phyloP scores from a whole-genome alignment of 192 early-diverging fungal species.

The Lunasporangiospora selenospora region DNA sequence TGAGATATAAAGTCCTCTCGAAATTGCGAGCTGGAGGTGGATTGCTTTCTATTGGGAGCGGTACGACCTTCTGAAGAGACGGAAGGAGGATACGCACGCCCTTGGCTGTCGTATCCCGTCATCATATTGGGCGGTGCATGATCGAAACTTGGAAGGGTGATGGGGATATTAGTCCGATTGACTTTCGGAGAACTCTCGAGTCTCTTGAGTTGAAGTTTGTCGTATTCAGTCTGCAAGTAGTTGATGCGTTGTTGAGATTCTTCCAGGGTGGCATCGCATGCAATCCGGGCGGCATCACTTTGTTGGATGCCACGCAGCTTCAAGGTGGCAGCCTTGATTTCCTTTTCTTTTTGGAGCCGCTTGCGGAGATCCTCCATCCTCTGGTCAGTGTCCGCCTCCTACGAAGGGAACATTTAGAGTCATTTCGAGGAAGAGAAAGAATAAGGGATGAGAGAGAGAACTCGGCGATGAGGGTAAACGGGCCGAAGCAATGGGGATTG shows the following conservation, averaged over 20 bases:
- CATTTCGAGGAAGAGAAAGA: no score
- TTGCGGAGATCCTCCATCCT: constrained; percentile 40
- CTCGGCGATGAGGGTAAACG: no score
- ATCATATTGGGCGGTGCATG: constrained; percentile 31
- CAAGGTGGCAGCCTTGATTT: constrained; percentile 44
- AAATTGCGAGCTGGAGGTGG: constrained; percentile 36
- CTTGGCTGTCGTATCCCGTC: constrained; percentile 9
- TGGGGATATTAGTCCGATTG: constrained; percentile 17
- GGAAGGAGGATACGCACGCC: neutral
- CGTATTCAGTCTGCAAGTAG: constrained; percentile 71
- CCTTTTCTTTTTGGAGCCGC: constrained; percentile 48
- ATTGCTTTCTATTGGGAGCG: constrained; percentile 12
- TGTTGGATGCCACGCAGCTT: constrained; percentile 40
- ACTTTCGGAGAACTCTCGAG: constrained; percentile 19
- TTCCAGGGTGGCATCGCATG: constrained; percentile 76
- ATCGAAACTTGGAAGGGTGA: constrained; percentile 28
- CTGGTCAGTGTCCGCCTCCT: constrained; percentile 43
- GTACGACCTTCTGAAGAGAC: neutral
- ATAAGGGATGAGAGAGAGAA: no score
- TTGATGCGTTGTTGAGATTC: constrained; percentile 72
- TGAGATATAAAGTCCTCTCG: constrained; percentile 44
- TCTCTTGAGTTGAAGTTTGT: constrained; percentile 57
- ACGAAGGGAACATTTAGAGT: no score
- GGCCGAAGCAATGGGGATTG: no score
- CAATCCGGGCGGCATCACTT: constrained; percentile 51